These are phyloP conservation scores for Rhizophora apiculata DNA, from an alignment of 345 rosid species.

Conservation along the genomic window DNA sequence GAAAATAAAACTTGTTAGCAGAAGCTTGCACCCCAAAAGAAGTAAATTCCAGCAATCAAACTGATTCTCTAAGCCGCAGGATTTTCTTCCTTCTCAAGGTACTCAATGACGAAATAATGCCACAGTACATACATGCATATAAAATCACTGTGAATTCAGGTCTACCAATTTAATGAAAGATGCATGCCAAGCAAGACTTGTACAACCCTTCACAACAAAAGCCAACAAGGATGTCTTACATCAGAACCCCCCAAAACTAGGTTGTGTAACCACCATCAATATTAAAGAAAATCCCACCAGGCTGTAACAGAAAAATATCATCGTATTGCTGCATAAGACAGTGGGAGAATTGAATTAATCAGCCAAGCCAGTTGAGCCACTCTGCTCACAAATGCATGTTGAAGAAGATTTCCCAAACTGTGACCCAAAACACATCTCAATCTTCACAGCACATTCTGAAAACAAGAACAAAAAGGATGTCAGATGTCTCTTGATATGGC, in stretches of 20 bases:
- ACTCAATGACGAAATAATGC: conserved; percentile 1
- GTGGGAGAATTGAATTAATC: not conserved
- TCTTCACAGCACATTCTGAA: conserved; percentile 12
- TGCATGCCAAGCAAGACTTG: conserved; percentile 10
- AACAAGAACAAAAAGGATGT: not conserved
- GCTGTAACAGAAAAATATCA: conserved; percentile 3
- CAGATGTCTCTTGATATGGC: not conserved
- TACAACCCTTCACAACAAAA: conserved; percentile 6
- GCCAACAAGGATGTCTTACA: not conserved
- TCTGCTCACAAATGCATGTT: conserved; percentile 13
- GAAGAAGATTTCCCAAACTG: conserved; percentile 2
- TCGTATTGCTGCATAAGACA: not conserved
- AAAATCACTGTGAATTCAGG: not conserved
- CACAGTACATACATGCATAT: not conserved
- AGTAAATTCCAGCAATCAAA: not conserved
- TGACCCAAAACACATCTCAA: conserved; percentile 1
- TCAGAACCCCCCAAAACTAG: conserved; percentile 2
- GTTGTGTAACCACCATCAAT: not conserved
- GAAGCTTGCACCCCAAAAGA: not conserved
- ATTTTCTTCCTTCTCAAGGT: not conserved
- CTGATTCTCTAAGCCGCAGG: not conserved
- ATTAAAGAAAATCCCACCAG: not conserved
- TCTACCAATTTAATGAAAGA: conserved; percentile 15
- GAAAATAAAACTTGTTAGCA: not conserved
- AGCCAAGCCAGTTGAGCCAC: not conserved